A percentile compares a stretch with the other conserved stretches of the same genome.
These are phyloP conservation scores for Elasticomyces elasticus DNA, from an alignment of 495 filamentous ascomycete species.

Conservation along the genomic window DNA sequence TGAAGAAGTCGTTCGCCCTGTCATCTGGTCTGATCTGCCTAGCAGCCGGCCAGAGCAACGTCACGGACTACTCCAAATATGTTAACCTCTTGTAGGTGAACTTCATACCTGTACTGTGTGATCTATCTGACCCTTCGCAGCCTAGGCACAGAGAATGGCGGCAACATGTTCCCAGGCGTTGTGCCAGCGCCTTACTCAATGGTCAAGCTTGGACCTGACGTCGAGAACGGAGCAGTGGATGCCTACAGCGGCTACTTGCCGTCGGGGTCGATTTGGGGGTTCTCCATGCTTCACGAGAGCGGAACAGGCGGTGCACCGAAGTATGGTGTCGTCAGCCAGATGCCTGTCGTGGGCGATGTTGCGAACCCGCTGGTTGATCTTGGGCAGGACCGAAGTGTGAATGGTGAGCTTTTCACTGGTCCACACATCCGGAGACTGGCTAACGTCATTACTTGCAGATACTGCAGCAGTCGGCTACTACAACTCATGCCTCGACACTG, in stretches of 20 bases:
- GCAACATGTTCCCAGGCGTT: conserved; percentile 64
- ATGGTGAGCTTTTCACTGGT: too few species aligned
- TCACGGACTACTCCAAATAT: too few species aligned
- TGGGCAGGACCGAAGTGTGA: conserved; percentile 39
- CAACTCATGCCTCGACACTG: conserved; percentile 34
- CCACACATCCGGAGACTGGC: too few species aligned
- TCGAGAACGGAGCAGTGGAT: conserved; percentile 44
- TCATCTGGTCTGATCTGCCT: too few species aligned
- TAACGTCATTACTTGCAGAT: too few species aligned
- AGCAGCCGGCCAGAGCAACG: too few species aligned
- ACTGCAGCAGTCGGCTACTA: conserved; percentile 54
- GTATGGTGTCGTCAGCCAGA: conserved; percentile 60
- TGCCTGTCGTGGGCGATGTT: conserved; percentile 48
- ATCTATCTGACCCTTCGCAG: too few species aligned
- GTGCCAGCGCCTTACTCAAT: conserved; percentile 53
- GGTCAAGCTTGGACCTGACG: conserved; percentile 61
- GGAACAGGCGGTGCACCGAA: conserved; percentile 68
- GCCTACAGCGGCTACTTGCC: conserved; percentile 57
- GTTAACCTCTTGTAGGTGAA: too few species aligned
- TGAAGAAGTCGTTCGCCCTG: too few species aligned
- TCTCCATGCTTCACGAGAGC: conserved; percentile 65
- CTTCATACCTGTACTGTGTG: too few species aligned
- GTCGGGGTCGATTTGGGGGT: conserved; percentile 52
- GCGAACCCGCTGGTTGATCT: conserved; percentile 49
- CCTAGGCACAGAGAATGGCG: conserved; percentile 33